phyloP scores from a whole-genome alignment of 352 stramenopile genomes.

The Phytophthora melonis region DNA sequence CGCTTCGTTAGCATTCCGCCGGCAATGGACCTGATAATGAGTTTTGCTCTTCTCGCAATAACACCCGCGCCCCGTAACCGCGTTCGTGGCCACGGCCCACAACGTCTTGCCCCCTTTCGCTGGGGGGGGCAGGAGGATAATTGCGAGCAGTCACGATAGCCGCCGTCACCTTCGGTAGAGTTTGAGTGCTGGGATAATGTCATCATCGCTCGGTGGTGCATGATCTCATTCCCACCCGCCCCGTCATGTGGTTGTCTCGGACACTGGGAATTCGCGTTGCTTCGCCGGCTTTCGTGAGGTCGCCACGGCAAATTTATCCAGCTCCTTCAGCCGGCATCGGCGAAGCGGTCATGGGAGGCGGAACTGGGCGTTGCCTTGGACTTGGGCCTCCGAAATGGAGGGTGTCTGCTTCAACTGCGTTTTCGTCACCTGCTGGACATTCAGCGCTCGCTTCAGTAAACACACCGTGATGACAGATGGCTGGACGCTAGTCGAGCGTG shows the following conservation, averaged over 20 bases:
- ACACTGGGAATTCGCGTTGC: neutral
- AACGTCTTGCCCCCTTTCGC: neutral
- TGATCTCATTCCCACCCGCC: neutral
- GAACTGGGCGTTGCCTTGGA: neutral
- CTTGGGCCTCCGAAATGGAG: neutral
- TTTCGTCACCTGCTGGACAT: neutral
- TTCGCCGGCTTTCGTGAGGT: neutral
- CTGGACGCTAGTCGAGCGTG: neutral
- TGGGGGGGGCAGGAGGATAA: neutral
- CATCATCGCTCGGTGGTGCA: neutral
- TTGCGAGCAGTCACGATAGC: neutral
- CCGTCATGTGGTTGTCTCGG: neutral
- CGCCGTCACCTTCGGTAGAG: neutral
- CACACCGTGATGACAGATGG: neutral
- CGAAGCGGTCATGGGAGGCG: too few relatives aligned
- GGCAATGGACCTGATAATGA: neutral
- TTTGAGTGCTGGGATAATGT: neutral
- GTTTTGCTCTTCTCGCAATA: too few relatives aligned
- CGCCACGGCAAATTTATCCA: neutral
- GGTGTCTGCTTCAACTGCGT: neutral
- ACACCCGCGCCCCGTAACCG: neutral
- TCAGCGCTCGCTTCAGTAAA: neutral
- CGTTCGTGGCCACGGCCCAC: neutral
- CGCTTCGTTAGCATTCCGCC: conserved; percentile 1
- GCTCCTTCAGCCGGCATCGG: neutral